Percentiles rank a stretch among this genome's conserved stretches.
Conservation (phyloP, 1,284 basidiomycete species). For the Sanguinoderma infundibulare region DNA sequence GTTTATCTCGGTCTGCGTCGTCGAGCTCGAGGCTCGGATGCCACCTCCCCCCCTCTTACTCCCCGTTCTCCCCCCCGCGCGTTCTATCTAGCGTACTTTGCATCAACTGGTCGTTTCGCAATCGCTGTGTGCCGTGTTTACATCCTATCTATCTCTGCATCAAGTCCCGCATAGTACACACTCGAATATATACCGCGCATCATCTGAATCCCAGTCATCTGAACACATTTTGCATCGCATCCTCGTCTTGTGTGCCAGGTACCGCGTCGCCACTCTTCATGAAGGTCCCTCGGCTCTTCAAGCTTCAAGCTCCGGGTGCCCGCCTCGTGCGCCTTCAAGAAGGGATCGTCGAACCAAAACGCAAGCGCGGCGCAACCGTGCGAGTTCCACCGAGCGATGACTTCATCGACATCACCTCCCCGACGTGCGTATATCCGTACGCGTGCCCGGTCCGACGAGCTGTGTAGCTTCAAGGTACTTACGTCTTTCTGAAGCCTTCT, state of each 20-base stretch:
- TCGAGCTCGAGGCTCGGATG: constrained; percentile 4
- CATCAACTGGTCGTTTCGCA: neutral
- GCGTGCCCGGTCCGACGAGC: no score
- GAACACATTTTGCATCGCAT: neutral
- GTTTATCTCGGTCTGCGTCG: neutral
- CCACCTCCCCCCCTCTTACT: neutral
- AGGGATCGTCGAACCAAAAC: no score
- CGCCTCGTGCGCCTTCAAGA: no score
- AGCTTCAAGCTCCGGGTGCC: no score
- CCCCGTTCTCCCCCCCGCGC: neutral
- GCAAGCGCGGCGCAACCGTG: no score
- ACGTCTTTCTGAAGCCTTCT: no score
- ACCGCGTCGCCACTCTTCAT: neutral
- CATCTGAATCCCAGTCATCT: neutral
- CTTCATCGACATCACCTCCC: no score
- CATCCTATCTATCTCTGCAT: constrained; percentile 10
- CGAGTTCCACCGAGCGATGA: no score
- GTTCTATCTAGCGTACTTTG: neutral
- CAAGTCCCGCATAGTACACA: constrained; percentile 2
- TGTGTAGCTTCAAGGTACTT: no score
- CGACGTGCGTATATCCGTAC: no score
- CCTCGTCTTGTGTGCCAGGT: no score
- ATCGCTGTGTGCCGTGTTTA: constrained; percentile 1
- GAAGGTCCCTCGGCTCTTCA: no score
- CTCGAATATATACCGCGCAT: constrained; percentile 7